Base-by-base conservation (phyloP, 768 basidiomycete genomes). In the Suillus fuscotomentosus region DNA sequence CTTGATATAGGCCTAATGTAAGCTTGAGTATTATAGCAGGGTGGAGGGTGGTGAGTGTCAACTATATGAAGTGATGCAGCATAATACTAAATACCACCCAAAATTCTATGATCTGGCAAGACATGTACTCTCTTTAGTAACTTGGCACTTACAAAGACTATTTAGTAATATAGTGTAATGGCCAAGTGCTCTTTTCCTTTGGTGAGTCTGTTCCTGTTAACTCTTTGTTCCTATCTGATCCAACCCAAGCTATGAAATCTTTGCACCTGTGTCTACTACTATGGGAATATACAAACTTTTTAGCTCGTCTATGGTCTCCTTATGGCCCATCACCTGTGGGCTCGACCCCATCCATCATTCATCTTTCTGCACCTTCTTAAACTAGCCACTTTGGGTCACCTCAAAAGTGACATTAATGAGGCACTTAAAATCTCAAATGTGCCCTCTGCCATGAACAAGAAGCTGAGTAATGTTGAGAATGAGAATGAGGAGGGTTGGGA, bases 111-210 rank as follows among this genome's bases (percentile, higher is more conserved):
- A 77, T 78, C 2, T 94, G 91, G 92, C 81, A 77, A 9, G 67
- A 70, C 47, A 77, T 88, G 17, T 73, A 77, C 5, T 80, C 77
- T 1, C 77, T 93, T 50, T 75, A 83, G 20, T 82, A 84, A 60
- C 73, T 94, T 5, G 91, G 90, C 3, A 70, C 81, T 27, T 80
- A 91, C 57, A 84, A 83, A 51, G 91, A 95, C 73, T 93, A 95
- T 73, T n/a, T 88, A 67, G 93, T 90, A 11, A 79, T 89, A 4
- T 79, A 80, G 43, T 79, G 82, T 41, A 88, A 86, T 13, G 78
- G 80, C 39, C 80, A 85, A 61, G 87, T 94, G 24, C 72, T 95
- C 10, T 91, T 95, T 73, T 90, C 88, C 39, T 91, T 89, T 70
- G 92, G 92, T 93, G 68, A 68, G 88, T 76, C 31, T 54, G 60